These are phyloP conservation scores for Cantharellus cinnabarinus DNA, from an alignment of 768 basidiomycete genomes.

Conservation along the genomic window DNA sequence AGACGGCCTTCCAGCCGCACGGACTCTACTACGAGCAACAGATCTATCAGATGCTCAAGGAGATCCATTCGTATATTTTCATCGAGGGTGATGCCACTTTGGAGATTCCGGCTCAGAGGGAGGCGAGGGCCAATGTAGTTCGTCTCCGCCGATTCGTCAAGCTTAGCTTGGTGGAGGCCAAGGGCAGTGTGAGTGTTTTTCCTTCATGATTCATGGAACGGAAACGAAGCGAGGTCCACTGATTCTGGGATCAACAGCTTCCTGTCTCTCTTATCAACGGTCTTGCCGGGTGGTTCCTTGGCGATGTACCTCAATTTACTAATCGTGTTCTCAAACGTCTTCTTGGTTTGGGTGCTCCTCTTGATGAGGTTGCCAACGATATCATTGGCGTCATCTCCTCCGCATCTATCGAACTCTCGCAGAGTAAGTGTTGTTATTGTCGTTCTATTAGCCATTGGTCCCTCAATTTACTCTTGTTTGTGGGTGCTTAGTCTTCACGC, in stretches of 20 bases:
- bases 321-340: background rate
- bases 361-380: background rate
- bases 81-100: background rate
- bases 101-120: background rate
- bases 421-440: background rate
- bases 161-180: background rate
- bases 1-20: background rate
- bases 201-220: background rate
- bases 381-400: background rate
- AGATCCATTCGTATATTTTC: slow-evolving; percentile 3
- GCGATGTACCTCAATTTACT: background rate
- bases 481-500: background rate
- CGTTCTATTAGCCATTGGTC: background rate
- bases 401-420: background rate
- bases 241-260: background rate
- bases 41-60: slow-evolving; percentile 2
- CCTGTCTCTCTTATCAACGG: background rate
- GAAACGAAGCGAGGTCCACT: background rate
- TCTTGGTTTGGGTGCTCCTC: background rate
- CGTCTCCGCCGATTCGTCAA: background rate
- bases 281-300: background rate
- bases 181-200: background rate
- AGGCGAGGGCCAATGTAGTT: background rate
- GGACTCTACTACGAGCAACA: slow-evolving; percentile 6
- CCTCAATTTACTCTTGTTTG: background rate